Evolutionary conservation across 495 filamentous ascomycete species (phyloP), one percentile per base, ranked within the genome.

Genomic region (Penicillium herquei): DNA sequence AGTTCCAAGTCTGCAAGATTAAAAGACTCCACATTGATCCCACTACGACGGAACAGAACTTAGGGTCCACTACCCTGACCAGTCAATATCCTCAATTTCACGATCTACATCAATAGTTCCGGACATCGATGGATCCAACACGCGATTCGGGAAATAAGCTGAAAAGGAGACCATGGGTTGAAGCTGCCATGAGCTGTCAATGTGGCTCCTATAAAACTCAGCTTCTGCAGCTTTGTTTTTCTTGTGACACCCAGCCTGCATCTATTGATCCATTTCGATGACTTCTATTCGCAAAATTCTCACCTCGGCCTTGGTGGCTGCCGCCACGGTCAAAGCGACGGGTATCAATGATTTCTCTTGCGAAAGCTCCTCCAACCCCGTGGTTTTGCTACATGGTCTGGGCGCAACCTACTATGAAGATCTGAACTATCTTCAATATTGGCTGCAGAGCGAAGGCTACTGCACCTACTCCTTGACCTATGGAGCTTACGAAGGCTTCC

Each of bases 381-480:
- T 83, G 30, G 62, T 83, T 13, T 59, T 80, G 49, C 74, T 83
- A 1, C 80, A 83, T 63, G 79, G 79, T 7, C 73, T 83, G 3
- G 76, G 76, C 26, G 78, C 79, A 3, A 78, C 73, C 42, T 78
- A 59, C 62, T 72, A 80, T 37, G 77, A 78, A 54, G 79, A 82
- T 57, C 68, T 82, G 9, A 81, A 82, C 68, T 71, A 65, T 53
- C 68, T 83, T 7, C 78, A 81, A 57, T 65, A 61, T 64, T 79
- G 74, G 67, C 76, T 83, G 21, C 78, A 80, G 40, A 50, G 58
- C 12, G 62, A 74, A 47, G 78, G 77, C 49, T 81, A 77, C 65
- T 82, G 79, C 71, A 80, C 78, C 18, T 83, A 74, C 60, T 72
- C 78, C 0, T 49, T 60, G 18, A 81, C 79, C 13, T 83, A 82